Evolutionary conservation across 169 alveolate genomes (phyloP).

Genomic region (Prorocentrum cordatum): DNA sequence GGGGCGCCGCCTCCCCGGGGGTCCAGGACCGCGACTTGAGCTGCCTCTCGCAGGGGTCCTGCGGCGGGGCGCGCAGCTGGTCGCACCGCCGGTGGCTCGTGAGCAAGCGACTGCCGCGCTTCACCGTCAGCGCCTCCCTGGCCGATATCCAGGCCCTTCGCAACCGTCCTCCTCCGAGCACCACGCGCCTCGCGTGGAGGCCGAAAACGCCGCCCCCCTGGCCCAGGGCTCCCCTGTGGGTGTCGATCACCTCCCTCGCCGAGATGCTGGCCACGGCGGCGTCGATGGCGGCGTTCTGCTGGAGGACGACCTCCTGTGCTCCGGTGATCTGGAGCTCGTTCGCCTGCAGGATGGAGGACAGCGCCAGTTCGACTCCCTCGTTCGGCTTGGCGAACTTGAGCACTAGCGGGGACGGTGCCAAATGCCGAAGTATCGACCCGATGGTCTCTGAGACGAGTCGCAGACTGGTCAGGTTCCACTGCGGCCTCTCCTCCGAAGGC

Average conservation of each 20-base stretch:
- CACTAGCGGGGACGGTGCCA: not conserved
- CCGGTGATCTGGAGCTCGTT: constrained; percentile 8
- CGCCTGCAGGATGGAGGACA: constrained; percentile 55
- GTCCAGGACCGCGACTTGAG: no score
- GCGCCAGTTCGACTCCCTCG: constrained; percentile 42
- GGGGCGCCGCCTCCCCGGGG: not conserved
- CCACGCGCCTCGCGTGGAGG: constrained; percentile 9
- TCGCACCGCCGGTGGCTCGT: constrained; percentile 64
- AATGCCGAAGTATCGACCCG: no score
- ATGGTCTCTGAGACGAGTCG: no score
- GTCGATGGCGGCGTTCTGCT: constrained; percentile 55
- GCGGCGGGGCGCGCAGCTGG: constrained; percentile 14
- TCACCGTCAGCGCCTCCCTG: constrained; percentile 27
- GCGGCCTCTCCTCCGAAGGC: constrained; percentile 39
- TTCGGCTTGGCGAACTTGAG: constrained; percentile 3
- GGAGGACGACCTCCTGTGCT: constrained; percentile 29
- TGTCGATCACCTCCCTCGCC: no score
- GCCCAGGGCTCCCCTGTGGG: no score
- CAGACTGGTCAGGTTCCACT: no score
- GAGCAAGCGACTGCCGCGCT: constrained; percentile 60
- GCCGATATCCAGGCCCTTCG: constrained; percentile 28
- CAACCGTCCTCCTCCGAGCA: constrained; percentile 38
- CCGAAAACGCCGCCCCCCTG: constrained; percentile 53
- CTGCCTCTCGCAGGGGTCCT: no score
- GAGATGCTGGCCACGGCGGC: not conserved